Percentiles rank a stretch among this genome's conserved stretches.
Evolutionary conservation across 352 stramenopile species (phyloP).

Genomic region (Pythium aristosporum): DNA sequence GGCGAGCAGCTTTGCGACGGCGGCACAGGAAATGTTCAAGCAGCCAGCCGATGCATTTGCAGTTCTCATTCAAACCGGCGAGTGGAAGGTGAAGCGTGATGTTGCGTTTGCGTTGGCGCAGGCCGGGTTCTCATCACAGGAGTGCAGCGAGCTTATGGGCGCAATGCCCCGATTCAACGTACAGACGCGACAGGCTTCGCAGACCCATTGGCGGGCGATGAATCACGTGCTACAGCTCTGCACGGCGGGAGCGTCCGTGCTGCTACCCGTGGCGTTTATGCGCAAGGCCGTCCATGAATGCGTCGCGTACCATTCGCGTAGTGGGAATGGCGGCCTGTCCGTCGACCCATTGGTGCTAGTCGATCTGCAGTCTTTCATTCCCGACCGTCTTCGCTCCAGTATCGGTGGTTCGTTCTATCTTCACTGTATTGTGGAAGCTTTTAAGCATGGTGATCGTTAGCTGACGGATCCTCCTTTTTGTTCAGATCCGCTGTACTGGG

Average conservation of each 20-base stretch:
- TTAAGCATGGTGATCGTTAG: too few relatives aligned
- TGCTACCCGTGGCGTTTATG: conserved; percentile 26
- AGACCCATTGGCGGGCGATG: conserved; percentile 22
- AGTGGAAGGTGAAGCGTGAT: conserved; percentile 37
- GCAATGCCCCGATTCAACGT: conserved; percentile 20
- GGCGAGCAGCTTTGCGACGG: background rate
- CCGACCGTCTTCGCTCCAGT: conserved; percentile 25
- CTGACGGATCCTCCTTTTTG: background rate
- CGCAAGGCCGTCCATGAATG: conserved; percentile 27
- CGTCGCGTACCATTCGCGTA: conserved; percentile 14
- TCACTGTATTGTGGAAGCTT: background rate
- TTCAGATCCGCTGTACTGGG: conserved; percentile 29
- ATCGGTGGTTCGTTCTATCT: conserved; percentile 21
- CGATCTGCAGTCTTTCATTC: conserved; percentile 28
- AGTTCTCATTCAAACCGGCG: conserved; percentile 21
- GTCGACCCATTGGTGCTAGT: conserved; percentile 13
- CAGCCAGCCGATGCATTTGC: conserved; percentile 10
- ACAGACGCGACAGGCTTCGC: background rate
- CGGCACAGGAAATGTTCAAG: conserved; percentile 16
- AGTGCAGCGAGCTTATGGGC: conserved; percentile 22
- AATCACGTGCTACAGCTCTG: conserved; percentile 30
- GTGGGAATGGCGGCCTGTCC: too few relatives aligned
- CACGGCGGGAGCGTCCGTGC: conserved; percentile 2
- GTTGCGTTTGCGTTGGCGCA: conserved; percentile 22
- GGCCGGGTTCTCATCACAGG: conserved; percentile 25